These are phyloP conservation scores for Erodium maritimum DNA, from an alignment of 345 rosid species.

Conservation along the genomic window DNA sequence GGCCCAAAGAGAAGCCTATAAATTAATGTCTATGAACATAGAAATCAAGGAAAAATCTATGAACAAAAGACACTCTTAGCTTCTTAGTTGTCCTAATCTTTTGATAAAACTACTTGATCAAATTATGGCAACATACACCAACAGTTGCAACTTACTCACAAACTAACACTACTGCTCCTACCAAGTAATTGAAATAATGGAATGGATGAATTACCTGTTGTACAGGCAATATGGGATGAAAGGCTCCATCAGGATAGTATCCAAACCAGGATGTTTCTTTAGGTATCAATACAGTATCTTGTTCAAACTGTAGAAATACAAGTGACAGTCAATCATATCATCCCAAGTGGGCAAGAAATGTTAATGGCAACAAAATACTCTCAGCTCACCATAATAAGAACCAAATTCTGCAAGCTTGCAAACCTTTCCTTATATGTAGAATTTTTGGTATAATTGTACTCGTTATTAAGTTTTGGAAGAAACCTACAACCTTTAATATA, in stretches of 20 bases:
- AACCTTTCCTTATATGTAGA: conserved; percentile 64
- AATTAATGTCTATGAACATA: too few species aligned
- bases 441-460: conserved; percentile 28
- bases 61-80: too few species aligned
- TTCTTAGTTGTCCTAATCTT: too few species aligned
- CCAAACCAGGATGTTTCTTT: conserved; percentile 85
- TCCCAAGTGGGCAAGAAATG: not conserved
- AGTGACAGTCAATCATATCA: not conserved
- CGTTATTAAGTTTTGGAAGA: conserved; percentile 67
- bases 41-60: too few species aligned
- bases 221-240: conserved; percentile 41
- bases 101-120: too few species aligned
- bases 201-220: conserved; percentile 31
- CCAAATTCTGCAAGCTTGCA: conserved; percentile 51
- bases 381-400: conserved; percentile 57
- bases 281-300: conserved; percentile 61
- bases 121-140: too few species aligned
- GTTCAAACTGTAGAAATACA: conserved; percentile 46
- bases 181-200: not conserved
- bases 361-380: not conserved
- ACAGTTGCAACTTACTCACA: too few species aligned
- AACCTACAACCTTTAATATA: conserved; percentile 54
- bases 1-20: too few species aligned
- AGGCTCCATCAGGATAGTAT: conserved; percentile 62
- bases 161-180: not conserved